A percentile compares a stretch with the other conserved stretches of the same genome.
These are phyloP conservation scores for Dicorynia guianensis DNA, from an alignment of 306 rosid species.

Conservation along the genomic window DNA sequence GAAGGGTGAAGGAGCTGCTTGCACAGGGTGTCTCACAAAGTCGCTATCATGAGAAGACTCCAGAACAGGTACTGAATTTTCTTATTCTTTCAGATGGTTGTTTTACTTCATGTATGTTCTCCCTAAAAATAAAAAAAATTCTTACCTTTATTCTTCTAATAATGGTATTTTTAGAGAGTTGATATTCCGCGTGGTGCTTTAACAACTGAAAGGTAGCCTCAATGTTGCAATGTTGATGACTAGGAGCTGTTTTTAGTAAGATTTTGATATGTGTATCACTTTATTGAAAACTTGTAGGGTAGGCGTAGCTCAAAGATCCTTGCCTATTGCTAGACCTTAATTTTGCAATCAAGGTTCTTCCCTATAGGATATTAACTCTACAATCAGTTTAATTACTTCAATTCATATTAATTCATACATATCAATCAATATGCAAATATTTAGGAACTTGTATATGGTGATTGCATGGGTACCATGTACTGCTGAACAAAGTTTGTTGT, in stretches of 20 bases:
- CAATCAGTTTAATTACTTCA: no score
- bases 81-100: not conserved
- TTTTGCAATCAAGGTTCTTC: no score
- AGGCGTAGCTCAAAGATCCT: not conserved
- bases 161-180: not conserved
- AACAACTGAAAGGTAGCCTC: no score
- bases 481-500: no score
- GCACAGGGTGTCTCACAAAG: slow-evolving; percentile 97
- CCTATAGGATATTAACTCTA: no score
- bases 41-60: slow-evolving; percentile 96
- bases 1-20: slow-evolving; percentile 95
- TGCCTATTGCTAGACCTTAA: no score
- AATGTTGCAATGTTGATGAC: not conserved
- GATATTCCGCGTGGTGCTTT: not conserved
- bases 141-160: not conserved
- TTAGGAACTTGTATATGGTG: no score
- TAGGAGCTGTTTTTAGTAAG: not conserved
- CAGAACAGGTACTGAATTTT: slow-evolving; percentile 78
- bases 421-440: no score
- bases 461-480: no score
- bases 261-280: not conserved
- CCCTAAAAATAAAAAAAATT: not conserved
- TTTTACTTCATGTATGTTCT: not conserved
- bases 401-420: no score
- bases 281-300: not conserved